Conservation (phyloP, 2,329 filamentous ascomycete species). For the Hymenoscyphus linearis region DNA sequence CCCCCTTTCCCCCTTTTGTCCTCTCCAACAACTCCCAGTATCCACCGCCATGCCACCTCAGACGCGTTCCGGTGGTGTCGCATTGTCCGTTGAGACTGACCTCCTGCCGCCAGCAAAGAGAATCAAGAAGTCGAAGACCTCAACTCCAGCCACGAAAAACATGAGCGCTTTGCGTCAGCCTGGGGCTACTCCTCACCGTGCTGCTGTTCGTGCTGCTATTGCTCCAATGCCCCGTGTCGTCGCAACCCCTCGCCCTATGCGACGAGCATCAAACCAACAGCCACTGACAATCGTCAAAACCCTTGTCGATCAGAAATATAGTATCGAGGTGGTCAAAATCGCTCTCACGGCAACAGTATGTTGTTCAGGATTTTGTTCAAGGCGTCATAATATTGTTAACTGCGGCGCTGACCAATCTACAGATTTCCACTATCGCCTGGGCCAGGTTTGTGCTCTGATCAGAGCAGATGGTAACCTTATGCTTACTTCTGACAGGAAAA, state of each 20-base stretch:
- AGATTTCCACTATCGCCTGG: background rate
- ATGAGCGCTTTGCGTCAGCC: no score
- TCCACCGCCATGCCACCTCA: background rate
- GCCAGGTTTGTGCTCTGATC: background rate
- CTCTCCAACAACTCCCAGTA: background rate
- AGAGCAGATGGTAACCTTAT: background rate
- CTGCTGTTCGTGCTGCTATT: background rate
- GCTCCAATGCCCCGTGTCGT: background rate
- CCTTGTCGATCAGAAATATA: background rate
- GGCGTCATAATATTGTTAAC: background rate
- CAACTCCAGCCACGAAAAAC: background rate
- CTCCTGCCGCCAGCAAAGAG: background rate
- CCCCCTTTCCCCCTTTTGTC: background rate
- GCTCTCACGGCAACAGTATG: background rate
- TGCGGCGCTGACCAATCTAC: background rate
- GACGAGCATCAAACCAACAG: background rate
- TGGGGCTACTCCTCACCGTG: no score
- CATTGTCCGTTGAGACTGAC: background rate
- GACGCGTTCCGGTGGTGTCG: background rate
- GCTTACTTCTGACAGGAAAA: background rate
- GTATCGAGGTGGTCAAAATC: background rate
- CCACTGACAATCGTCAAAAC: background rate
- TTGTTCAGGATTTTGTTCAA: background rate
- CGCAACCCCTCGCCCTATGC: background rate
- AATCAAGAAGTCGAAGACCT: background rate